Conservation (phyloP, 371 early-diverging fungal genomes). For the Dinochytrium kinnereticum region DNA sequence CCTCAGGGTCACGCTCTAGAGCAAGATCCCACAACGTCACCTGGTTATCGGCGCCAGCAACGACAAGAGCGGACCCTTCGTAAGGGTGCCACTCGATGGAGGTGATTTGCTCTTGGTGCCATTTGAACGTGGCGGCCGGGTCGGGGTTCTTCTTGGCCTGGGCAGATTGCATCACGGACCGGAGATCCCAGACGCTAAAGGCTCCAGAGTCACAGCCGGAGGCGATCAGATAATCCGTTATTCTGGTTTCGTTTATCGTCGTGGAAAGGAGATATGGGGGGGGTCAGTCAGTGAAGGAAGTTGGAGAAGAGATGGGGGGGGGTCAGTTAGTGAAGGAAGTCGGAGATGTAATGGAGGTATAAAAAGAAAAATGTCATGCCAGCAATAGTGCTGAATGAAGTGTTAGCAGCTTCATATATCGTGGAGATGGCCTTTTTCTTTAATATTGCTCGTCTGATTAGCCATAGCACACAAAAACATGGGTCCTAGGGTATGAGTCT, state of each 20-base stretch:
- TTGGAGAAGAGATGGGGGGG: not conserved
- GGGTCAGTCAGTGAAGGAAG: not conserved
- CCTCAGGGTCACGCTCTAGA: conserved; percentile 91
- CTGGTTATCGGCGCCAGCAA: conserved; percentile 94
- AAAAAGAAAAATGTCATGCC: conserved; percentile 29
- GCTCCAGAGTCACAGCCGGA: conserved; percentile 93
- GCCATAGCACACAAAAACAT: conserved; percentile 45
- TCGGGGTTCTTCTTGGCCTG: conserved; percentile 60
- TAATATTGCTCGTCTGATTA: conserved; percentile 35
- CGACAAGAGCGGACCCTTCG: conserved; percentile 92
- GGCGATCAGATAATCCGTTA: conserved; percentile 82
- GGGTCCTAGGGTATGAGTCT: not conserved
- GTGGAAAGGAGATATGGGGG: not conserved
- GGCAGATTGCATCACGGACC: conserved; percentile 60
- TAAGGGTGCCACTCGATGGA: conserved; percentile 97
- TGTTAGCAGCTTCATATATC: conserved; percentile 23
- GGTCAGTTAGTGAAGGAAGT: conserved; percentile 16
- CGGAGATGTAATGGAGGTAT: too few species aligned
- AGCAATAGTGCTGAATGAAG: conserved; percentile 41
- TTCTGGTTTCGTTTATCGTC: conserved; percentile 19
- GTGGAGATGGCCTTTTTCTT: conserved; percentile 43
- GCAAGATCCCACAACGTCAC: conserved; percentile 97
- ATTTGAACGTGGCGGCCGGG: conserved; percentile 94
- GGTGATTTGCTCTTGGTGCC: conserved; percentile 93
- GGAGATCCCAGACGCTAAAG: conserved; percentile 95